phyloP scores from a whole-genome alignment of 2,329 filamentous ascomycete genomes.

The Aspergillus ustus region DNA sequence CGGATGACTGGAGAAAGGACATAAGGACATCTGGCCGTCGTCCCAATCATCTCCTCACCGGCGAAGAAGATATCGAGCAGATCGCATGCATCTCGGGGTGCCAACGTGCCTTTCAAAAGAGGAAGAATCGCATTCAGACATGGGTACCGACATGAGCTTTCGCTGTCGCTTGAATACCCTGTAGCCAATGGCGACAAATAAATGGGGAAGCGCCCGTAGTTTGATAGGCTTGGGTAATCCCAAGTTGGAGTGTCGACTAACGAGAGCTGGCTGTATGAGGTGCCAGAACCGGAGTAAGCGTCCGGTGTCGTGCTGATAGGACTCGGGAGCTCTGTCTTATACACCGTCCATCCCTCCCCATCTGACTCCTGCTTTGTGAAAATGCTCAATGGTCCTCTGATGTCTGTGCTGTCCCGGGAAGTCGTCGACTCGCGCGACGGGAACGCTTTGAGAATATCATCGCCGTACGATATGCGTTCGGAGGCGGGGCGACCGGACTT shows the following conservation, averaged over 20 bases:
- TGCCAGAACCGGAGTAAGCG: background rate
- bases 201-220: background rate
- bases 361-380: background rate
- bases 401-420: background rate
- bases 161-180: background rate
- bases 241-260: background rate
- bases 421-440: background rate
- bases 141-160: conserved; percentile 31
- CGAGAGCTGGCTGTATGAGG: background rate
- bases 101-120: conserved; percentile 45
- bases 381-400: background rate
- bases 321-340: background rate
- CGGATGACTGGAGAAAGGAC: conserved; percentile 54
- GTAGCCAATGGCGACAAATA: background rate
- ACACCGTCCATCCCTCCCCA: background rate
- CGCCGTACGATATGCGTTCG: background rate
- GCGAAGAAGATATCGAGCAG: conserved; percentile 55
- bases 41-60: conserved; percentile 41
- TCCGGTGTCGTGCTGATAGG: background rate
- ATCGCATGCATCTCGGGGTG: conserved; percentile 49
- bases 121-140: conserved; percentile 51
- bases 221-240: background rate
- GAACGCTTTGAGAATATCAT: background rate
- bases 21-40: conserved; percentile 54
- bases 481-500: conserved; percentile 6